A percentile compares a stretch with the other conserved stretches of the same genome.
These are phyloP conservation scores for Coccinonectria pachysandricola DNA, from an alignment of 2,329 filamentous ascomycete genomes.

Conservation along the genomic window DNA sequence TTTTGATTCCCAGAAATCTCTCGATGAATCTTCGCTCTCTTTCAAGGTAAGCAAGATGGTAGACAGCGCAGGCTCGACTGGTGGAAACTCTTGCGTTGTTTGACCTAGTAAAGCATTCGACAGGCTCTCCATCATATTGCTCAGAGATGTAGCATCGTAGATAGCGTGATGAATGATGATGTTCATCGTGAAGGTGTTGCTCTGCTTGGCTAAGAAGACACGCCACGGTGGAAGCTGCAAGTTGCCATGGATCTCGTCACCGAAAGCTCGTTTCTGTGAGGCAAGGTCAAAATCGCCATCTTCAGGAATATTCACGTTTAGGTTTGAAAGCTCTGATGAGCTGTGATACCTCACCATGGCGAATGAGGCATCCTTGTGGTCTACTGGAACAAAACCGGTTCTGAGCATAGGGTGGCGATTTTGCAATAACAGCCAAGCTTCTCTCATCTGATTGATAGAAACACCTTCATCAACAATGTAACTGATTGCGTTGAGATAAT, in stretches of 20 bases:
- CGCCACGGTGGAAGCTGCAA: conserved; percentile 54
- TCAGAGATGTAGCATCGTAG: conserved; percentile 72
- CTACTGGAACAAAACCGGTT: conserved; percentile 58
- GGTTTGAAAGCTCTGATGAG: conserved; percentile 7
- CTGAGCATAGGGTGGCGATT: conserved; percentile 60
- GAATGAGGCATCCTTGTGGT: conserved; percentile 52
- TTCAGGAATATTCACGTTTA: not conserved
- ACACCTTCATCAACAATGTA: conserved; percentile 37
- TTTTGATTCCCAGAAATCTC: conserved; percentile 53
- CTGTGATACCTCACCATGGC: conserved; percentile 58
- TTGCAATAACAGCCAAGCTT: conserved; percentile 50
- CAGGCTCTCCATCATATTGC: conserved; percentile 53
- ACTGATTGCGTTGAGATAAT: conserved; percentile 68
- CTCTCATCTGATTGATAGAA: conserved; percentile 30
- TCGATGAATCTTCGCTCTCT: conserved; percentile 22
- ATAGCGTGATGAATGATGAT: conserved; percentile 65
- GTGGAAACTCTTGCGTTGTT: conserved; percentile 4
- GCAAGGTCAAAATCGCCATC: conserved; percentile 18
- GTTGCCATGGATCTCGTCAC: conserved; percentile 25
- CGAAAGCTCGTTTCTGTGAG: conserved; percentile 27
- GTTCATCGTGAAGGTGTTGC: conserved; percentile 25
- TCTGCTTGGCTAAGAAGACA: conserved; percentile 35
- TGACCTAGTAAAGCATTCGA: conserved; percentile 15
- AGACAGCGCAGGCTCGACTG: conserved; percentile 27
- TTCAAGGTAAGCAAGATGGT: conserved; percentile 29